Base-by-base conservation (phyloP, 306 rosid species). In the Mimosa pudica region DNA sequence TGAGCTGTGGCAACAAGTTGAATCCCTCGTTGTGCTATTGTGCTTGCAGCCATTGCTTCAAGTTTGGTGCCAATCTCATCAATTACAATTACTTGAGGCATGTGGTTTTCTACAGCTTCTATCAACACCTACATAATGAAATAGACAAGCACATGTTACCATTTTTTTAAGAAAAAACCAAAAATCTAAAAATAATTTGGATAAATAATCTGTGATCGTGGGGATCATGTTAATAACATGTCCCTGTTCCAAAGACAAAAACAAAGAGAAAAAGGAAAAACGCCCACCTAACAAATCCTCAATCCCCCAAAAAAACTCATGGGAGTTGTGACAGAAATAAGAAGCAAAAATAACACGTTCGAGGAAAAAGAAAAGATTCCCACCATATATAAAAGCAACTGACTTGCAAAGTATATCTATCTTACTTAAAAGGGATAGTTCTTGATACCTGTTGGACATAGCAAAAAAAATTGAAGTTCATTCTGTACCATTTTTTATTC, bases 1-100 rank as follows among this genome's bases (percentile, higher is more conserved):
- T 95, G 99, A 81, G 99, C 98, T 49, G 99, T 95, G 70, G 98
- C 99, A 80, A 95, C 99, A 61, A 95, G 90, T 86, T 95, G 99
- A 79, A 95, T 95, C 32, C 98, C 99, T 64, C 98, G 98, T 75
- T 91, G 99, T 49, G 99, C 97, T 77, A 95, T 95, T 45, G 98
- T 95, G 84, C 98, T 91, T 14, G 99, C 97, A 84, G 97, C 99
- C 93, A 95, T 86, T 75, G 98, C 99, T 93, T 93, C 99, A 83
- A 95, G 99, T 75, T 95, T 95, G 11, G 98, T 95, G 82, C 99
- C 93, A 79, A 90, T 95, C 88, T 95, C 98, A 87, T 95, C 98
- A 65, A 95, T 95, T 57, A 92, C 94, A 84, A 95, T 95, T 54
- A 92, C 98, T 89, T 95, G 97, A 8, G 98, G 98, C 98, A 92